Percentiles rank a stretch among this genome's conserved stretches.
Conservation (phyloP, 2,329 filamentous ascomycete species). For the Colletotrichum endophyticum region DNA sequence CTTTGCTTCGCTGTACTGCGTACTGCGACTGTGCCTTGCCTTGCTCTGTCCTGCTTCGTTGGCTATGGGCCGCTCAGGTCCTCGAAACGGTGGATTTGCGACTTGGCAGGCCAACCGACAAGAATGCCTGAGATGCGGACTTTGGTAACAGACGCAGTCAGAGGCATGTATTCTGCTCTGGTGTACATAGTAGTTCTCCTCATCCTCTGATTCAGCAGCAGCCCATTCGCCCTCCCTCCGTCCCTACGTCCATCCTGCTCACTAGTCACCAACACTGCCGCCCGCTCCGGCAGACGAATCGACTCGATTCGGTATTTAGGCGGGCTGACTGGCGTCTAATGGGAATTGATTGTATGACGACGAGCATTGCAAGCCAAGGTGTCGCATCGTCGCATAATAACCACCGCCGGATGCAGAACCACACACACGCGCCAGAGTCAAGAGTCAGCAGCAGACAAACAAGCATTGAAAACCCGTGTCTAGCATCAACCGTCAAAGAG, state of each 20-base stretch:
- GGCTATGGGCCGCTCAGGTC: constrained; percentile 6
- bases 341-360: not conserved
- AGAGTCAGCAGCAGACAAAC: not conserved
- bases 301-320: not conserved
- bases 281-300: not conserved
- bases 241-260: not conserved
- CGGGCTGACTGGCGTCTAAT: not conserved
- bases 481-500: not conserved
- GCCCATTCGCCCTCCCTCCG: not conserved
- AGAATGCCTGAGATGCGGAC: constrained; percentile 6
- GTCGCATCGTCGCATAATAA: not conserved
- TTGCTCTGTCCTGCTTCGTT: not conserved
- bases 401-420: not conserved
- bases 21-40: not conserved
- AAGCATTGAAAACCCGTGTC: not conserved
- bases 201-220: not conserved
- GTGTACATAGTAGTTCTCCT: not conserved
- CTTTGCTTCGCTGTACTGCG: not conserved
- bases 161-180: not conserved
- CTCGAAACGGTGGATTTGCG: constrained; percentile 6
- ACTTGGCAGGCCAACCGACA: constrained; percentile 19
- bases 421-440: not conserved
- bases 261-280: not conserved
- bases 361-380: not conserved
- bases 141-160: not conserved